Evolutionary conservation across 169 alveolate species (phyloP).

Genomic region (Plasmodium fragile): DNA sequence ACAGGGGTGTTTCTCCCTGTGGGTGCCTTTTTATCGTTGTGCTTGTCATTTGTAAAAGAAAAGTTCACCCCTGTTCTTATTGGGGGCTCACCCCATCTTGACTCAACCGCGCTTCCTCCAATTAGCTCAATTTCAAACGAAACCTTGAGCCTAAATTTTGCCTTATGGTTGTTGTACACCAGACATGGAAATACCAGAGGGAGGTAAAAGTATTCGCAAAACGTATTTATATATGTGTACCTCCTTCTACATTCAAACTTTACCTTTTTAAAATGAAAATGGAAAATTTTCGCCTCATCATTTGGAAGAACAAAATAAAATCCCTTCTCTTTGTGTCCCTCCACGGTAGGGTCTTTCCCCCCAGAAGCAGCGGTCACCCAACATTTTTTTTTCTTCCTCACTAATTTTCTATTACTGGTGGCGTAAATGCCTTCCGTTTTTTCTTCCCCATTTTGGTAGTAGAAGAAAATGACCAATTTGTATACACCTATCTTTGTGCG

Average conservation of each 20-base stretch:
- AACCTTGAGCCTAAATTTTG: constrained; percentile 18
- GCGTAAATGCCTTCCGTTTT: constrained; percentile 66
- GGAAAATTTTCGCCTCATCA: not conserved
- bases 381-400: not conserved
- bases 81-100: not conserved
- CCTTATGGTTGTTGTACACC: constrained; percentile 10
- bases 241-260: constrained; percentile 24
- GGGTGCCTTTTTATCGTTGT: not conserved
- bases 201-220: constrained; percentile 52
- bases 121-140: constrained; percentile 21
- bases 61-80: not conserved
- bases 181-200: constrained; percentile 61
- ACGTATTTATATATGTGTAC: constrained; percentile 53
- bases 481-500: not conserved
- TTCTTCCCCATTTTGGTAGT: constrained; percentile 16
- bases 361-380: not conserved
- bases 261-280: constrained; percentile 21
- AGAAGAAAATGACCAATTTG: constrained; percentile 28
- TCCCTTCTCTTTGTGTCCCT: not conserved
- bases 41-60: not conserved
- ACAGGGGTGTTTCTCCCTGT: not conserved
- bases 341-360: not conserved
- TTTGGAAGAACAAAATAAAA: constrained; percentile 49
- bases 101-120: not conserved
- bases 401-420: constrained; percentile 35